These are phyloP conservation scores for Venturia carpophila DNA, from an alignment of 2,329 filamentous ascomycete genomes.

Conservation along the genomic window DNA sequence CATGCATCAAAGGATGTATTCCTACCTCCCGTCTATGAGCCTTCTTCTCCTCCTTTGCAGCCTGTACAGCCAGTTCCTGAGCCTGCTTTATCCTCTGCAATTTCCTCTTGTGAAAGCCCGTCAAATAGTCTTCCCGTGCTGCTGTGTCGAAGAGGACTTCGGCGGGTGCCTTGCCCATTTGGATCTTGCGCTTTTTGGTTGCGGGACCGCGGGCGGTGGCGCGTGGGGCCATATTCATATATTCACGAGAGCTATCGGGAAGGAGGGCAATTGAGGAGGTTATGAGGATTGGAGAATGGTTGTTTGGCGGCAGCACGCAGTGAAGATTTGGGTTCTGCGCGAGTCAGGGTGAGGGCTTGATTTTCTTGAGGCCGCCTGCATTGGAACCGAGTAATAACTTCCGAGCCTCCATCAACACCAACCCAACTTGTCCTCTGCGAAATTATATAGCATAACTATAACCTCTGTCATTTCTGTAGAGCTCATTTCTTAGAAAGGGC, in stretches of 20 bases:
- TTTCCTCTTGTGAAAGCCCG: constrained; percentile 96
- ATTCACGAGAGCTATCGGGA: not conserved
- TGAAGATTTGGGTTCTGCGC: not conserved
- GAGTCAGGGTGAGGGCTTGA: not conserved
- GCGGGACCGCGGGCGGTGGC: constrained; percentile 4
- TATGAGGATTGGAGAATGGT: not conserved
- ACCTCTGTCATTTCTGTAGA: no score
- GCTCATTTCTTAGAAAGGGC: no score
- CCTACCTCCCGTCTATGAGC: constrained; percentile 66
- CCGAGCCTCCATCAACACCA: not conserved
- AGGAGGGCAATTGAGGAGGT: not conserved
- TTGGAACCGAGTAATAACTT: not conserved
- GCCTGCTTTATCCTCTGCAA: constrained; percentile 75
- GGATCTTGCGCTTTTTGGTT: constrained; percentile 28
- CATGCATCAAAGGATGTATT: not conserved
- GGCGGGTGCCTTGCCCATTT: constrained; percentile 54
- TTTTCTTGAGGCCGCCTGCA: not conserved
- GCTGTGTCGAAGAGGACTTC: constrained; percentile 78
- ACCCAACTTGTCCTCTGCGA: not conserved
- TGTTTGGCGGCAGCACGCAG: not conserved
- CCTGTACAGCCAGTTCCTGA: constrained; percentile 70
- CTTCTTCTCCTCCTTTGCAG: constrained; percentile 69
- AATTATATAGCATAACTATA: no score
- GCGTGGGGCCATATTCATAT: not conserved
- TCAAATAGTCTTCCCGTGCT: constrained; percentile 79